Base-by-base conservation (phyloP, 305 asterid genomes). In the Rubia peregrina region DNA sequence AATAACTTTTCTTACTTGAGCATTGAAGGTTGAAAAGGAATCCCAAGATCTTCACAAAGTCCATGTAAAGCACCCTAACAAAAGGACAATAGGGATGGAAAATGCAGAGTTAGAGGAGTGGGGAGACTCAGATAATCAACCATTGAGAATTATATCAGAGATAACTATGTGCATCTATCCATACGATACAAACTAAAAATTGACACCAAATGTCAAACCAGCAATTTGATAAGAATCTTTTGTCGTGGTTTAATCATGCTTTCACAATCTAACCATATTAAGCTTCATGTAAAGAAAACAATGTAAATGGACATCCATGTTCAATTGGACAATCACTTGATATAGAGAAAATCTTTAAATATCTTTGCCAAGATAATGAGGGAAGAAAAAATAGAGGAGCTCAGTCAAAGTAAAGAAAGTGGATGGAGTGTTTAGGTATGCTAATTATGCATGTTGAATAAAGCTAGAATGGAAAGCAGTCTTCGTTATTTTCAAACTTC, bases 21-120 rank as follows among this genome's bases (percentile, higher is more conserved):
- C 98, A 92, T 90, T 75, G 95, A 79, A 79, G 83, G 77, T 80
- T 89, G 90, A 80, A 91, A 91, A 71, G 92, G 89, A 80, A 91
- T 88, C 63, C 84, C 87, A 73, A 90, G 94, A 78, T 85, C 90
- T 74, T 81, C 83, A 81, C 98, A 92, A 57, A 92, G 87, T 65
- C 85, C 87, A 62, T 82, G 89, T 79, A 92, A 80, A 81, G 89
- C 78, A 65, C 74, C 81, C 98, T 89, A 80, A 80, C 80, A 43
- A 36, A 5, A 19, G 70, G 73, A 46, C 70, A 67, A 48, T 55
- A 72, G 55, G 68, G 9, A 61, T 42, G 51, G 53, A 40, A 55
- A 67, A 12, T n/a, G 65, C 51, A 30, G 48, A 24, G 65, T 67
- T 48, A 53, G 48, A 57, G 57, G 40, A 65, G 42, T 53, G 59